Conservation (phyloP, 805 yeast species). For the Candida nonsorbophila region DNA sequence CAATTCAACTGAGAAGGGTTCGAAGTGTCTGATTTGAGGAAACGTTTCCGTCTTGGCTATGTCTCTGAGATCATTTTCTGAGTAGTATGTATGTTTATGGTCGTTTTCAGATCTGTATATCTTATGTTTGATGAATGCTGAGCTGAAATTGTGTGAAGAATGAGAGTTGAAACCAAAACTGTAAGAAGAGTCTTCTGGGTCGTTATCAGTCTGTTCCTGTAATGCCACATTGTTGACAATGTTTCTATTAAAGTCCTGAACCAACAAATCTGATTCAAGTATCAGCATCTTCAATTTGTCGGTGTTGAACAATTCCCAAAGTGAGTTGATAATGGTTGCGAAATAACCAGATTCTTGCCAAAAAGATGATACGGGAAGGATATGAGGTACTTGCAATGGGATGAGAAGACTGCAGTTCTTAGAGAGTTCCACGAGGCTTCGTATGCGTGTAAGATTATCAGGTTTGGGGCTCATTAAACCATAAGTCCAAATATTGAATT, state of each 20-base stretch:
- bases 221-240: slow-evolving; percentile 37
- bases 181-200: slow-evolving; percentile 1
- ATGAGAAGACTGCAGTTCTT: slow-evolving; percentile 49
- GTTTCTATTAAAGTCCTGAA: slow-evolving; percentile 39
- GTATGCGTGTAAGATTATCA: slow-evolving; percentile 35
- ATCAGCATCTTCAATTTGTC: slow-evolving; percentile 32
- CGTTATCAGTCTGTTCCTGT: slow-evolving; percentile 7
- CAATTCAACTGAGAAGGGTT: slow-evolving; percentile 15
- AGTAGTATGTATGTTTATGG: slow-evolving; percentile 1
- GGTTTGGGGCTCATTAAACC: slow-evolving; percentile 13
- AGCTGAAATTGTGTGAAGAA: neutral
- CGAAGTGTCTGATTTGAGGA: slow-evolving; percentile 13
- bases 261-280: slow-evolving; percentile 38
- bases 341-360: slow-evolving; percentile 18
- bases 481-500: slow-evolving; percentile 32
- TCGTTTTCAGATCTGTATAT: slow-evolving; percentile 2
- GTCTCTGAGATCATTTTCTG: slow-evolving; percentile 12
- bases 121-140: slow-evolving; percentile 6
- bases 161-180: neutral
- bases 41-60: slow-evolving; percentile 21
- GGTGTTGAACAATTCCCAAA: slow-evolving; percentile 34
- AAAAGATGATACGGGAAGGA: slow-evolving; percentile 9
- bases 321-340: slow-evolving; percentile 22
- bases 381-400: slow-evolving; percentile 35
- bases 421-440: slow-evolving; percentile 40